phyloP scores from a whole-genome alignment of 225 moss, liverwort and hornwort species.

The Straminergon stramineum region DNA sequence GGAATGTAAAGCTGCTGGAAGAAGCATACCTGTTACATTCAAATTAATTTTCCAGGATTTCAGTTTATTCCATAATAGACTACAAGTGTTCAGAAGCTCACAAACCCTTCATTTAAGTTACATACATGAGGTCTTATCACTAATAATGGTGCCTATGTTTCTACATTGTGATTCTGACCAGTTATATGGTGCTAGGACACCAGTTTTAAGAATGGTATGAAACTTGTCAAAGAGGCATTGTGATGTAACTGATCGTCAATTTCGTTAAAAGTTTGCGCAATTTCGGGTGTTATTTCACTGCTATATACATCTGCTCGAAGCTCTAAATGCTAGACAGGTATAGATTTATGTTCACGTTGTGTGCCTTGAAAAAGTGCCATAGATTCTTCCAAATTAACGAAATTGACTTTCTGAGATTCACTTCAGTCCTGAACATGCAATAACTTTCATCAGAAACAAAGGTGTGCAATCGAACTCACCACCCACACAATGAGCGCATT shows the following conservation, averaged over 20 bases:
- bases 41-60: not conserved
- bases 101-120: not conserved
- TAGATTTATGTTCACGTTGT: not conserved
- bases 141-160: not conserved
- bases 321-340: not conserved
- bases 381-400: not conserved
- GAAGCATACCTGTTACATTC: constrained; percentile 37
- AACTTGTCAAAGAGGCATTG: not conserved
- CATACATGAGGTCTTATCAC: not conserved
- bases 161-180: not conserved
- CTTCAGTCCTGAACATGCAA: not conserved
- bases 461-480: not conserved
- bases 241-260: too few species aligned
- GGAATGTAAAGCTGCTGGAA: constrained; percentile 48
- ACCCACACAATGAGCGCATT: constrained; percentile 30
- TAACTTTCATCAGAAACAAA: not conserved
- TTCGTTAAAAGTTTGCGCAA: not conserved
- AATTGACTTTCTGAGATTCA: not conserved
- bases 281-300: not conserved
- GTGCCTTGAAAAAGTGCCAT: not conserved
- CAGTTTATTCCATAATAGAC: not conserved
- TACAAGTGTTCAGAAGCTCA: not conserved
- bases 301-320: not conserved
- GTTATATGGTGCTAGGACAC: not conserved
- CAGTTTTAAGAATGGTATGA: not conserved